phyloP scores from a whole-genome alignment of 768 basidiomycete species.

The Pisolithus orientalis region DNA sequence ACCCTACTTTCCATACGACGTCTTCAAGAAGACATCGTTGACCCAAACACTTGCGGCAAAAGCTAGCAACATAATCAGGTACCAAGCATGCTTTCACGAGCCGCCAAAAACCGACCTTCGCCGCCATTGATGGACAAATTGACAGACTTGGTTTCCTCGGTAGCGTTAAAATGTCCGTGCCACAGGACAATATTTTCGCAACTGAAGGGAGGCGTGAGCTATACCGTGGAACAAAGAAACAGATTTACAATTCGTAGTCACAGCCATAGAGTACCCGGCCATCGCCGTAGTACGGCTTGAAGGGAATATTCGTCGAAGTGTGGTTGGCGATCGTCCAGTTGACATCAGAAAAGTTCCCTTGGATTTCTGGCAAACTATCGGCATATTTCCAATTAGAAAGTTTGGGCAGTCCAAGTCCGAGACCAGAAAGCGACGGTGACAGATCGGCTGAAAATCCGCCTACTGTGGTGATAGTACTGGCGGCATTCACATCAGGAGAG shows the following conservation, averaged over 20 bases:
- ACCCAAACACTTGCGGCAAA: slow-evolving; percentile 83
- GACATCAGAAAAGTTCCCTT: slow-evolving; percentile 50
- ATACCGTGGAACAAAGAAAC: background rate
- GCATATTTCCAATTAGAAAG: slow-evolving; percentile 68
- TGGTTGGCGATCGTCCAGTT: slow-evolving; percentile 63
- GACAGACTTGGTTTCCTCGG: slow-evolving; percentile 52
- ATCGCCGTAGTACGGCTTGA: slow-evolving; percentile 65
- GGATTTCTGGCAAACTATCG: slow-evolving; percentile 71
- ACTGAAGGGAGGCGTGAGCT: slow-evolving; percentile 30
- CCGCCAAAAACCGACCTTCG: slow-evolving; percentile 39
- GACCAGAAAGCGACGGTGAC: slow-evolving; percentile 21
- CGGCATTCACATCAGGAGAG: slow-evolving; percentile 29
- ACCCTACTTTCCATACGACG: slow-evolving; percentile 68
- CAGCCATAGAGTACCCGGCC: slow-evolving; percentile 78
- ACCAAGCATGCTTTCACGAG: background rate
- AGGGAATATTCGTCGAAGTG: slow-evolving; percentile 67
- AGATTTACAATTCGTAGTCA: slow-evolving; percentile 75
- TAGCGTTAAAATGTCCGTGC: slow-evolving; percentile 73
- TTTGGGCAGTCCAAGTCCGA: slow-evolving; percentile 37
- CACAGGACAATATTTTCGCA: slow-evolving; percentile 80
- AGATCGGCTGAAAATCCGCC: slow-evolving; percentile 50
- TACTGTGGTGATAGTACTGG: slow-evolving; percentile 20
- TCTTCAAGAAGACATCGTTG: slow-evolving; percentile 64
- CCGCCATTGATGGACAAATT: slow-evolving; percentile 81
- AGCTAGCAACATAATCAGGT: slow-evolving; percentile 27